Conservation (phyloP, 352 stramenopile genomes). For the Halophytophthora polymorphica region DNA sequence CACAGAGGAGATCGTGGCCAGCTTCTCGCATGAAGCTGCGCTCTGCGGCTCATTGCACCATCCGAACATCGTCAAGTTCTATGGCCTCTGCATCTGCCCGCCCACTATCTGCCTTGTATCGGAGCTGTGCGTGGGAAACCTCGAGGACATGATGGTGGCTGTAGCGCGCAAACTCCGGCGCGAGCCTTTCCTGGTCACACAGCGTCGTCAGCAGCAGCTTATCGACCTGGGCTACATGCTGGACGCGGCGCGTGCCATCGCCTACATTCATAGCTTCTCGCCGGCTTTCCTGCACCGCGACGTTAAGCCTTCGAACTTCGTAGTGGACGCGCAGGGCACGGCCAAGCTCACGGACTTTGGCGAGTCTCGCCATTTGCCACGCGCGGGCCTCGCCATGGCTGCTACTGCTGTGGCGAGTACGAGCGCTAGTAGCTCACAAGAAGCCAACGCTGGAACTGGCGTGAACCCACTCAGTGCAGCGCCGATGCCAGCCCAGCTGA, state of each 20-base stretch:
- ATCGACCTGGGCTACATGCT: conserved; percentile 43
- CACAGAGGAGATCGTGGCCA: conserved; percentile 27
- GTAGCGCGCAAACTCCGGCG: conserved; percentile 11
- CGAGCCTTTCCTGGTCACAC: conserved; percentile 9
- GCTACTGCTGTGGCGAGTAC: background rate
- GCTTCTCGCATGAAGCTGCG: conserved; percentile 42
- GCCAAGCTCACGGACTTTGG: conserved; percentile 44
- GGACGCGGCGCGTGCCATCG: conserved; percentile 41
- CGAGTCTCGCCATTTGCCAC: conserved; percentile 23
- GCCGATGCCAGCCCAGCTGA: conserved; percentile 4
- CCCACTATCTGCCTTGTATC: conserved; percentile 44
- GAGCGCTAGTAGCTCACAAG: conserved; percentile 13
- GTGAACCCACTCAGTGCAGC: conserved; percentile 7
- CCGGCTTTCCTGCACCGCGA: conserved; percentile 45
- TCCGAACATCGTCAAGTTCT: conserved; percentile 41
- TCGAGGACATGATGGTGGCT: conserved; percentile 17
- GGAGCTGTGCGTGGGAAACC: conserved; percentile 30
- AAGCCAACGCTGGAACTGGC: background rate
- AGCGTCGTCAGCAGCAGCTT: conserved; percentile 25
- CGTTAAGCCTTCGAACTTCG: conserved; percentile 43
- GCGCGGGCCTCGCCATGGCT: conserved; percentile 1
- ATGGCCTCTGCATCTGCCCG: conserved; percentile 38
- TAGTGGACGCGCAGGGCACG: conserved; percentile 32
- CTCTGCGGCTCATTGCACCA: conserved; percentile 33
- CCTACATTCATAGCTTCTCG: conserved; percentile 50